Conservation (phyloP, 202 grass and related monocot species). For the Setaria italica region DNA sequence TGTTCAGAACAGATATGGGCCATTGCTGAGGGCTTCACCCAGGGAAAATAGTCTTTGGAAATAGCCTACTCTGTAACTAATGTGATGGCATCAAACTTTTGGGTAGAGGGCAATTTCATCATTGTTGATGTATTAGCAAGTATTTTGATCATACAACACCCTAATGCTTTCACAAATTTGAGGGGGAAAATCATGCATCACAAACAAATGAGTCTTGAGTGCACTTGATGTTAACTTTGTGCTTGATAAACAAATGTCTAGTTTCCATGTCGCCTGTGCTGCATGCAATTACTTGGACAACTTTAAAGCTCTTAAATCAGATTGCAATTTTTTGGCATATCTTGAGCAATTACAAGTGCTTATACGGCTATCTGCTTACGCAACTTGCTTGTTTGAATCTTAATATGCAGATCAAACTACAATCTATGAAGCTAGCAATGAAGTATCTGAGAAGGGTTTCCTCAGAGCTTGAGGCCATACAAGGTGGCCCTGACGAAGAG, state of each 20-base stretch:
- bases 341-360: not conserved
- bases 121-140: not conserved
- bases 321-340: not conserved
- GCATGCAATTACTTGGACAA: not conserved
- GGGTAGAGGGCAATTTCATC: not conserved
- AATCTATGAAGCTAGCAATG: slow-evolving; percentile 88
- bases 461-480: slow-evolving; percentile 78
- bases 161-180: slow-evolving; percentile 7
- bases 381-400: not conserved
- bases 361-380: not conserved
- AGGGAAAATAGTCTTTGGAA: not conserved
- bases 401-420: slow-evolving; percentile 73
- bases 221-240: not conserved
- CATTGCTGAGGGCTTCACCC: not conserved
- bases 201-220: not conserved
- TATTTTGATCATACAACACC: not conserved
- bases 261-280: not conserved
- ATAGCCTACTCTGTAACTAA: not conserved
- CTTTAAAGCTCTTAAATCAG: not conserved
- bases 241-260: not conserved
- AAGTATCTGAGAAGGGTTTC: slow-evolving; percentile 90
- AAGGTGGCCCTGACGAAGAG: slow-evolving; percentile 81
- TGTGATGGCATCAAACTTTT: not conserved
- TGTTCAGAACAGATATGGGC: not conserved
- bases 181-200: not conserved